phyloP scores from a whole-genome alignment of 768 basidiomycete species.

The Tremella yokohamensis region DNA sequence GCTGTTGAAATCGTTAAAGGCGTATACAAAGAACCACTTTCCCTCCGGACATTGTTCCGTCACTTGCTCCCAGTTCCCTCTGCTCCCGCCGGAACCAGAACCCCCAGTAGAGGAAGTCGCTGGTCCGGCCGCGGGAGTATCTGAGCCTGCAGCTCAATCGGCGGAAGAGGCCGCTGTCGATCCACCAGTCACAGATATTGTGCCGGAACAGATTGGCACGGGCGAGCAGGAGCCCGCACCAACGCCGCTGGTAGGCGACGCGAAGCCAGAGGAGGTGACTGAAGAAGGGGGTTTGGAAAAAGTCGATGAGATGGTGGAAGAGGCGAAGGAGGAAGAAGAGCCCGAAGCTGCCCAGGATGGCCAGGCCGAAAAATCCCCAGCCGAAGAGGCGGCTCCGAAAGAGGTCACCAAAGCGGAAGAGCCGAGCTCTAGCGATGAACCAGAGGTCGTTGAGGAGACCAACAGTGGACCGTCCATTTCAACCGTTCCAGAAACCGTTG shows the following conservation, averaged over 20 bases:
- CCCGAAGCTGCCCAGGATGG: constrained; percentile 11
- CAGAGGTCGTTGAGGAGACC: constrained; percentile 7
- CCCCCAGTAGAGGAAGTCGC: constrained; percentile 23
- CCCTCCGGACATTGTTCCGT: constrained; percentile 71
- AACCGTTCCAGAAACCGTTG: not conserved
- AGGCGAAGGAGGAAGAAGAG: constrained; percentile 29
- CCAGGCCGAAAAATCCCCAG: not conserved
- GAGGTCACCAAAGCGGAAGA: not conserved
- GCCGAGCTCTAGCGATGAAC: constrained; percentile 4
- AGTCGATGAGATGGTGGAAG: constrained; percentile 26
- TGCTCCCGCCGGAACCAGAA: constrained; percentile 55
- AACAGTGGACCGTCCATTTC: no score
- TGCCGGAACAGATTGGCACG: constrained; percentile 28
- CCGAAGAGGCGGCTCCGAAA: constrained; percentile 1
- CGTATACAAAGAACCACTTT: constrained; percentile 78
- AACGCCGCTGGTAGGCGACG: constrained; percentile 28
- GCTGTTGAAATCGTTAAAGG: constrained; percentile 64
- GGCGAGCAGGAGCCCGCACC: constrained; percentile 33
- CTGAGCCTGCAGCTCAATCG: not conserved
- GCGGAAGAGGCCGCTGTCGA: constrained; percentile 3
- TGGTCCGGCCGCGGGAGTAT: constrained; percentile 9
- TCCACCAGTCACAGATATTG: constrained; percentile 26
- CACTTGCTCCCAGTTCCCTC: constrained; percentile 50
- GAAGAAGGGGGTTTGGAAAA: constrained; percentile 33
- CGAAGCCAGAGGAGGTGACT: constrained; percentile 28